Conservation (phyloP, 192 early-diverging fungal species). For the Linnemannia zychae region DNA sequence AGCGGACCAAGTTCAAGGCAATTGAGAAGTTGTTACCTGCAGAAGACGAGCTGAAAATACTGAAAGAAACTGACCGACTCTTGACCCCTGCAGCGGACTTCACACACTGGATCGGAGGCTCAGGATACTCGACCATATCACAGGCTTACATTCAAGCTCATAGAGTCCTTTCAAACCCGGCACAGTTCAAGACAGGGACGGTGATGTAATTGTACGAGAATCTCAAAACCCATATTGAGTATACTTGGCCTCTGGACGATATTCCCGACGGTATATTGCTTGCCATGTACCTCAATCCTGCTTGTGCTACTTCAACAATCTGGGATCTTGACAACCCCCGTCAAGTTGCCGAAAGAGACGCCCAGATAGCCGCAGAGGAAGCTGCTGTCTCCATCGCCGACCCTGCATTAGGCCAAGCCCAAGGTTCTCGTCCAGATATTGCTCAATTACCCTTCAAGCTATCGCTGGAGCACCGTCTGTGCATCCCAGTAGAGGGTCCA, state of each 20-base stretch:
- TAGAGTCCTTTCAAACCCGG: background rate
- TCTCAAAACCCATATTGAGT: background rate
- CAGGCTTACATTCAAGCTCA: background rate
- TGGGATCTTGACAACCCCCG: too few relatives aligned
- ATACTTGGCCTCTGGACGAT: too few relatives aligned
- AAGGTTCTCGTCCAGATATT: too few relatives aligned
- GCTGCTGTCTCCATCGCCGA: too few relatives aligned
- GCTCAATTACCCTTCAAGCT: background rate
- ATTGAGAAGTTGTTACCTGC: background rate
- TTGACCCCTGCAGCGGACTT: slow-evolving; percentile 9
- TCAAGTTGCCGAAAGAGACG: too few relatives aligned
- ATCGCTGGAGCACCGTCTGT: background rate
- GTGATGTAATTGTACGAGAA: background rate
- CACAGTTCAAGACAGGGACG: background rate
- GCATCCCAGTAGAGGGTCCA: background rate
- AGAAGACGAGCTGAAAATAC: background rate
- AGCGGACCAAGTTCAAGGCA: background rate
- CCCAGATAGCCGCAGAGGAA: too few relatives aligned
- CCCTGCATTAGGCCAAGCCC: too few relatives aligned
- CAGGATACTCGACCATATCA: background rate
- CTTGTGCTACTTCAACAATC: too few relatives aligned
- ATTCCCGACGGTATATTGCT: too few relatives aligned
- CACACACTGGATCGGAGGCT: slow-evolving; percentile 8
- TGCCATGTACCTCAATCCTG: too few relatives aligned
- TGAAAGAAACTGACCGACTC: background rate